These are phyloP conservation scores for Melaleuca alternifolia DNA, from an alignment of 345 rosid genomes.

Conservation along the genomic window DNA sequence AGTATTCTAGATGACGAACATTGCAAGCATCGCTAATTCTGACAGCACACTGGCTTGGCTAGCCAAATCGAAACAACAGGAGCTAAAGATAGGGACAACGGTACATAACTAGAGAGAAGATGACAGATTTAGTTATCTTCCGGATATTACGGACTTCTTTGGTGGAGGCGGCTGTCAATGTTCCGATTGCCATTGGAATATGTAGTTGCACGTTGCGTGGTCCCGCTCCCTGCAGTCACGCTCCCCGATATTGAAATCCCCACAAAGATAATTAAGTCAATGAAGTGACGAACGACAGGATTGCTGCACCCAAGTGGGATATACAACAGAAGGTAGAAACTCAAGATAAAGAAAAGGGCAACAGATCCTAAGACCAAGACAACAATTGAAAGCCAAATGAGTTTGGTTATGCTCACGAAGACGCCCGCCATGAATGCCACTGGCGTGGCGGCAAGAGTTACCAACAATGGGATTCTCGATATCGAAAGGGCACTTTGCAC, in stretches of 20 bases:
- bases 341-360: no score
- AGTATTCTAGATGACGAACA: no score
- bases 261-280: background rate
- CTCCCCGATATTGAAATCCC: background rate
- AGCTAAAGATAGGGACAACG: background rate
- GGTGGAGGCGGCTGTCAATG: rapidly evolving
- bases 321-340: background rate
- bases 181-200: background rate
- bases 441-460: no score
- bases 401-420: no score
- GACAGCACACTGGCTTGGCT: background rate
- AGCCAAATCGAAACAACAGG: background rate
- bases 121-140: no score
- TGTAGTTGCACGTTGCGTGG: background rate
- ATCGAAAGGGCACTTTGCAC: no score
- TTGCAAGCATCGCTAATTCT: background rate
- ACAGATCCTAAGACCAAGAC: no score
- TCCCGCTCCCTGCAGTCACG: background rate
- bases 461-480: no score
- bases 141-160: rapidly evolving
- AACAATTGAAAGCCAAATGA: no score
- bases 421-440: no score
- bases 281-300: background rate
- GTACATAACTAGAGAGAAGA: no score
- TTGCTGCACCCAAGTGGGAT: background rate